Conservation (phyloP, 371 early-diverging fungal species). For the Lichtheimia corymbifera region DNA sequence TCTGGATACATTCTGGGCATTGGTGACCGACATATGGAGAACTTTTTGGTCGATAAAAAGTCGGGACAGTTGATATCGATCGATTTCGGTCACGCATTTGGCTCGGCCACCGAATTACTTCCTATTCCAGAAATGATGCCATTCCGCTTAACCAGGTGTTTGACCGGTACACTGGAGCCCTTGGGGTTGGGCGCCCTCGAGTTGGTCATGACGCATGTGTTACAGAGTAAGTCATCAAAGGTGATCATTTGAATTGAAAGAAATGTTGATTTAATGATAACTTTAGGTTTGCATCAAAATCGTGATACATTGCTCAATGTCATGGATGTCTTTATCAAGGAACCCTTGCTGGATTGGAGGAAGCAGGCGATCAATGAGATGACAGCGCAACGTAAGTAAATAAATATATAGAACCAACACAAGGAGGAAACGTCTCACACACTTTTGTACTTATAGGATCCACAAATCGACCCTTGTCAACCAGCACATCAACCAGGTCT, state of each 20-base stretch:
- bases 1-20: constrained; percentile 71
- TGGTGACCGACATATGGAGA: constrained; percentile 75
- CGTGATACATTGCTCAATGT: constrained; percentile 59
- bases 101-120: constrained; percentile 69
- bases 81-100: constrained; percentile 81
- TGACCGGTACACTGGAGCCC: constrained; percentile 57
- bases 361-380: constrained; percentile 65
- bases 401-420: too few relatives aligned
- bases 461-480: background rate
- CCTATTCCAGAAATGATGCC: constrained; percentile 73
- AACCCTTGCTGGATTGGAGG: constrained; percentile 62
- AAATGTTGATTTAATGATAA: background rate
- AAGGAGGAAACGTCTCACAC: too few relatives aligned
- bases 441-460: background rate
- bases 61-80: constrained; percentile 65
- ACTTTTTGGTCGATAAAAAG: constrained; percentile 62
- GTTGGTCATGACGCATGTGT: constrained; percentile 55
- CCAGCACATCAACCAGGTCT: background rate
- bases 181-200: constrained; percentile 60
- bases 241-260: too few relatives aligned
- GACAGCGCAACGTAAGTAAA: constrained; percentile 54
- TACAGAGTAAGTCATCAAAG: constrained; percentile 50
- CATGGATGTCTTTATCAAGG: constrained; percentile 73
- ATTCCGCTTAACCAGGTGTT: constrained; percentile 64
- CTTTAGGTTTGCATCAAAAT: constrained; percentile 51